These are phyloP conservation scores for Monosporozyma siamensis DNA, from an alignment of 805 yeast genomes.

Conservation along the genomic window DNA sequence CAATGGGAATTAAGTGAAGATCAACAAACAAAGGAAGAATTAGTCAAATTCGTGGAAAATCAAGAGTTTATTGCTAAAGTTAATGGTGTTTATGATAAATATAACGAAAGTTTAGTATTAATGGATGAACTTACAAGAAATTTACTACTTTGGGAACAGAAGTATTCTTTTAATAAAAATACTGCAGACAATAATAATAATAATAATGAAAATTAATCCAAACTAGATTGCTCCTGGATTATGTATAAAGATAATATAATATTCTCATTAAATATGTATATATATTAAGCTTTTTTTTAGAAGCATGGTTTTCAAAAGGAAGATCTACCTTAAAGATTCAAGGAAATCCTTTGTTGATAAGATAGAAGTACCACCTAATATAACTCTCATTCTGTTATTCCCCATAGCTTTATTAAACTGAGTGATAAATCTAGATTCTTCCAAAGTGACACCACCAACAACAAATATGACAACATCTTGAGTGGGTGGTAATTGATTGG, in stretches of 20 bases:
- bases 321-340: constrained; percentile 18
- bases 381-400: constrained; percentile 47
- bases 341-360: constrained; percentile 37
- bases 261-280: too few species aligned
- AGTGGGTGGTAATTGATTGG: constrained; percentile 19
- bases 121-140: constrained; percentile 70
- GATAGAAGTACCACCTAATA: constrained; percentile 75
- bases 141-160: constrained; percentile 71
- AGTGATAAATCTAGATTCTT: constrained; percentile 77
- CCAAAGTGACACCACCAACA: constrained; percentile 87
- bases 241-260: too few species aligned
- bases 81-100: constrained; percentile 38
- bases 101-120: constrained; percentile 48
- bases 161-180: constrained; percentile 32
- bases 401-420: constrained; percentile 47
- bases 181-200: constrained; percentile 3
- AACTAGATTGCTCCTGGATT: too few species aligned
- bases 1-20: constrained; percentile 77
- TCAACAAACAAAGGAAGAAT: constrained; percentile 45
- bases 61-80: constrained; percentile 32
- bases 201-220: too few species aligned
- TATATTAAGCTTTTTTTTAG: too few species aligned
- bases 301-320: too few species aligned
- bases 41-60: constrained; percentile 40
- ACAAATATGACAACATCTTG: constrained; percentile 65